phyloP scores from a whole-genome alignment of 2,329 filamentous ascomycete genomes.

The Byssochlamys sp. region DNA sequence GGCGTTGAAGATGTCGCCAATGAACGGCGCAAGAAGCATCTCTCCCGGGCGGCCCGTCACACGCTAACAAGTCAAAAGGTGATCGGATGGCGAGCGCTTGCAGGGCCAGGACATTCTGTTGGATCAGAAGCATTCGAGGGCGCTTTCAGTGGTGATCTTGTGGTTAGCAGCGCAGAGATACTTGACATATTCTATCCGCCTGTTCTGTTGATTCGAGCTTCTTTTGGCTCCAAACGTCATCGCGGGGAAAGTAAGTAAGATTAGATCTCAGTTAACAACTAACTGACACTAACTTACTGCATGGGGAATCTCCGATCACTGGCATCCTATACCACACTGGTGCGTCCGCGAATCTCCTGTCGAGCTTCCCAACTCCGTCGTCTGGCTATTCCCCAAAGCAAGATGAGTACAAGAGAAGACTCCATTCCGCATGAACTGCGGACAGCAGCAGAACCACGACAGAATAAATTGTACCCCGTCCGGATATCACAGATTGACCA shows the following conservation, averaged over 20 bases:
- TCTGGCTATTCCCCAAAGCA: background rate
- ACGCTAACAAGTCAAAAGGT: background rate
- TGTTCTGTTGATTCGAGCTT: background rate
- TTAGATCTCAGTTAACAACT: no score
- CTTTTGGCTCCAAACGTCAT: background rate
- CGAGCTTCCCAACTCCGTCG: background rate
- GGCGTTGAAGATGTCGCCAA: constrained; percentile 5
- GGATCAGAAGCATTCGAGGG: background rate
- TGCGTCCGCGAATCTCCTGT: background rate
- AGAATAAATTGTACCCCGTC: constrained; percentile 55
- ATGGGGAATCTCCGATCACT: background rate
- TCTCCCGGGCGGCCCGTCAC: constrained; percentile 8
- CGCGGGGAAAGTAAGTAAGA: background rate
- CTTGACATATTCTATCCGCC: background rate
- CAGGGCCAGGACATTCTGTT: background rate
- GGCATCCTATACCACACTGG: background rate
- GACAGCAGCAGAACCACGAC: constrained; percentile 64
- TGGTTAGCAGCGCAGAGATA: no score
- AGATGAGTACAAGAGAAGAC: constrained; percentile 24
- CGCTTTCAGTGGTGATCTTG: background rate
- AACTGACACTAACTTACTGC: background rate
- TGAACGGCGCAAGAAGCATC: constrained; percentile 4
- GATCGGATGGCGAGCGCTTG: background rate
- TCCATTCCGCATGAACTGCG: constrained; percentile 55
- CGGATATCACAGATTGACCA: constrained; percentile 51